A percentile compares a stretch with the other conserved stretches of the same genome.
Conservation (phyloP, 2,329 filamentous ascomycete species). For the Magnaporthales sp. region DNA sequence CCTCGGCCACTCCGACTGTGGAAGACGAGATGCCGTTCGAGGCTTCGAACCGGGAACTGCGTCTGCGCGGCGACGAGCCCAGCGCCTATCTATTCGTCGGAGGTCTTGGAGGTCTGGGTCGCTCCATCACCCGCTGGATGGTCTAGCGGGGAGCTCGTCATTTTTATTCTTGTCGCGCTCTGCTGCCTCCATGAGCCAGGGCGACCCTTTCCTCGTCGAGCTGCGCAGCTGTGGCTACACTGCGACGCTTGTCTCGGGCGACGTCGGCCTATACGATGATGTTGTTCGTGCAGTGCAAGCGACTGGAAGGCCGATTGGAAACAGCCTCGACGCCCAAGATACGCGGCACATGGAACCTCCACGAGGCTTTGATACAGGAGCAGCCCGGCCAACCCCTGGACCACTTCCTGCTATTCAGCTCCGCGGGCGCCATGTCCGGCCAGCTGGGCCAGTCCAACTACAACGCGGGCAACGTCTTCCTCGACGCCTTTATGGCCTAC, state of each 20-base stretch:
- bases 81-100: conserved; percentile 26
- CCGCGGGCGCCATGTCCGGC: conserved; percentile 7
- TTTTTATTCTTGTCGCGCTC: conserved; percentile 29
- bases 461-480: conserved; percentile 21
- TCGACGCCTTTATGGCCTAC: conserved; percentile 20
- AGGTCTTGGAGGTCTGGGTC: conserved; percentile 28
- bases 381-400: conserved; percentile 5
- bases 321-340: conserved; percentile 30
- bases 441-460: conserved; percentile 20
- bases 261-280: conserved; percentile 11
- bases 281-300: conserved; percentile 11
- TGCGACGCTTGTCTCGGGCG: conserved; percentile 10
- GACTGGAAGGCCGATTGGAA: conserved; percentile 13
- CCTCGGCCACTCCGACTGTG: background rate
- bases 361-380: conserved; percentile 16
- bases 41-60: background rate
- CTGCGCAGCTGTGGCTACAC: conserved; percentile 12
- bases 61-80: conserved; percentile 10
- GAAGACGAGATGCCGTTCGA: background rate
- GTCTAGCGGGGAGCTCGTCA: conserved; percentile 27
- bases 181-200: conserved; percentile 9
- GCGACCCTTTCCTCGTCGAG: conserved; percentile 7
- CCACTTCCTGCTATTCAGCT: conserved; percentile 7
- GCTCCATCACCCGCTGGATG: conserved; percentile 23
- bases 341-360: conserved; percentile 27